Base-by-base conservation (phyloP, 495 filamentous ascomycete species). In the Neurospora sp. region DNA sequence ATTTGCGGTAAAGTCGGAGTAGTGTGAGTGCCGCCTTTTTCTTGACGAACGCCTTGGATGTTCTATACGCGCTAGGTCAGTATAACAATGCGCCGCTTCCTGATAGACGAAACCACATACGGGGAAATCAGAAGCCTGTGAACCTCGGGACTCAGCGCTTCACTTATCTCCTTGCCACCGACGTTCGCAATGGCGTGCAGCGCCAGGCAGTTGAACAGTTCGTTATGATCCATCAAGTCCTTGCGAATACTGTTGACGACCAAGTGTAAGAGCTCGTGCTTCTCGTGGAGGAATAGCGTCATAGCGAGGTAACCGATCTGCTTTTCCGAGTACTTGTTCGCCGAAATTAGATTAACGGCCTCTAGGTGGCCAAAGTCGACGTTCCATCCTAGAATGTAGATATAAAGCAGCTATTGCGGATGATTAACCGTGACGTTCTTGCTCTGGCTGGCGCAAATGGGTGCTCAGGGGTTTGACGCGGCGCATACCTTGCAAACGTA, bases 231-330 rank as follows among this genome's bases (percentile, higher is more conserved):
- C 74, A 94, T 81, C 70, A 99, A 79, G 78, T 99, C 96, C 81
- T 99, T 99, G 74, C 96, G 86, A 81, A 99, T 98, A 79, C 96
- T 98, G 84, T 99, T 99, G 71, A 99, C 93, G 31, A 98, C 96
- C 73, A 99, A 82, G 81, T 98, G 96, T 69, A 99, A 82, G 71
- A 99, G 86, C 77, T 99, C 96, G 83, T 99, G 96, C 75, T 97
- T 87, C 81, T 99, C 96, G 82, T 99, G 96, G 35, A 99, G 84
- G 81, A 99, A 98, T 42, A 99, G 85, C 4, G 96, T 99, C 77
- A 99, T 96, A 8, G 96, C 96, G 74, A 99, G 86, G 79, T 99
- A 99, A 68, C 96, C 96, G 76, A 99, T 99, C 83, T 99, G 96
- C 84, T 99, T 99, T 81, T 99, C 96, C 6, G 96, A 98, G 82